phyloP scores from a whole-genome alignment of 108 stramenopile genomes.

The Ochromonas danica region DNA sequence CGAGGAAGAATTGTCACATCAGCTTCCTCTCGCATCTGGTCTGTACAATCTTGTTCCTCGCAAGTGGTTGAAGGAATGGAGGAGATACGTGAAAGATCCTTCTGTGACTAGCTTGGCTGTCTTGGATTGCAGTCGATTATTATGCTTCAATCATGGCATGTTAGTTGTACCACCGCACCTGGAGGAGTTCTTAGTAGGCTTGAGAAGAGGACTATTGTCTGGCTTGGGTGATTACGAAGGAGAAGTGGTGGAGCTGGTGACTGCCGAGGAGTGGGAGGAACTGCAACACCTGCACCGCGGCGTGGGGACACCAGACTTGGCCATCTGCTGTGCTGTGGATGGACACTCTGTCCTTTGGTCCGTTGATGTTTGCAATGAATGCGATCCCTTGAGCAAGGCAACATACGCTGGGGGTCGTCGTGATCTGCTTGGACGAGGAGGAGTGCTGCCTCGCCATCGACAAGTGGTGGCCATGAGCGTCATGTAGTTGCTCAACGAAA shows the following conservation, averaged over 20 bases:
- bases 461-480: too few species aligned
- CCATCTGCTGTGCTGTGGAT: too few species aligned
- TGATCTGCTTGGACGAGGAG: too few species aligned
- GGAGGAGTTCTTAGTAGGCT: neutral
- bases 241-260: neutral
- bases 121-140: slow-evolving; percentile 11
- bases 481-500: too few species aligned
- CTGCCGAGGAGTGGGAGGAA: slow-evolving; percentile 1
- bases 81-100: neutral
- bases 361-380: too few species aligned
- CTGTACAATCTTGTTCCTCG: neutral
- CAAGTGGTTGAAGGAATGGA: slow-evolving; percentile 8
- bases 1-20: too few species aligned
- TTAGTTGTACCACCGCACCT: slow-evolving; percentile 1
- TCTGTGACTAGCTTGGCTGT: neutral
- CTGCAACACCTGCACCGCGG: neutral
- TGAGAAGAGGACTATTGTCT: neutral
- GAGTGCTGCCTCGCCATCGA: too few species aligned
- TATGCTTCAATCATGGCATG: neutral
- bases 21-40: too few species aligned
- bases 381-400: too few species aligned
- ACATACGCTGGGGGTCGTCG: too few species aligned
- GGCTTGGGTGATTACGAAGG: neutral
- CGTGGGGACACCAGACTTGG: too few species aligned
- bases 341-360: too few species aligned